Evolutionary conservation across 352 stramenopile species (phyloP), one percentile per base, ranked within the genome.

Genomic region (Pythium myriotylum): DNA sequence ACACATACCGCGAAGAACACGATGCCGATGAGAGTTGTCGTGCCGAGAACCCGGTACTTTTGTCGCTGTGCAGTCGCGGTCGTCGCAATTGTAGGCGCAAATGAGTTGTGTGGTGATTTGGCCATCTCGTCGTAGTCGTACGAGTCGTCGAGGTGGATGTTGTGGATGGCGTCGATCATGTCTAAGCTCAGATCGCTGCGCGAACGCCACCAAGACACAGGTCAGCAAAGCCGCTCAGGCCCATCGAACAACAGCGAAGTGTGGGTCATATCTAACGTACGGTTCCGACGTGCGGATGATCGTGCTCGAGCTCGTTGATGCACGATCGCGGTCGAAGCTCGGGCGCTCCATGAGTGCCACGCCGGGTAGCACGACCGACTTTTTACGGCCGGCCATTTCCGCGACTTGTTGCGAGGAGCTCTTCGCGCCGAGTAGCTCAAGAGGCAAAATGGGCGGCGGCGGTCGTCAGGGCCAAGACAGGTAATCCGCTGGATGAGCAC

Each of bases 1-100:
- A 22, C 9, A 50, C 52, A 16, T 19, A 59, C 52, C 39, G 52
- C 52, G 37, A 59, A 59, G 52, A 49, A 59, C 17, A 59, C 39
- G 26, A 59, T 50, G 37, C 52, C 52, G 23, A 59, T 26, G 39
- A 59, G 52, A 8, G 23, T 59, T 22, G 50, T 16, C 26, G 52
- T 59, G 40, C 52, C 52, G 37, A 59, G 52, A 37, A 59, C 52
- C 12, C 52, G 52, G 40, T 59, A 59, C 19, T 59, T 49, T 32
- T 59, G 52, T 16, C 41, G 26, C 12, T 19, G 8, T 19, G 52
- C 48, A 8, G 52, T 50, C n/a, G 24, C 40, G 5, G 52, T 59
- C 9, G 52, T 59, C 26, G 40, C 86, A 88, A 27, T 48, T 13
- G 50, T 47, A 5, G 16, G 50, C 9, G 50, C 50, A 12, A 47